Base-by-base conservation (phyloP, 2,329 filamentous ascomycete species). In the Cercospora canescens region DNA sequence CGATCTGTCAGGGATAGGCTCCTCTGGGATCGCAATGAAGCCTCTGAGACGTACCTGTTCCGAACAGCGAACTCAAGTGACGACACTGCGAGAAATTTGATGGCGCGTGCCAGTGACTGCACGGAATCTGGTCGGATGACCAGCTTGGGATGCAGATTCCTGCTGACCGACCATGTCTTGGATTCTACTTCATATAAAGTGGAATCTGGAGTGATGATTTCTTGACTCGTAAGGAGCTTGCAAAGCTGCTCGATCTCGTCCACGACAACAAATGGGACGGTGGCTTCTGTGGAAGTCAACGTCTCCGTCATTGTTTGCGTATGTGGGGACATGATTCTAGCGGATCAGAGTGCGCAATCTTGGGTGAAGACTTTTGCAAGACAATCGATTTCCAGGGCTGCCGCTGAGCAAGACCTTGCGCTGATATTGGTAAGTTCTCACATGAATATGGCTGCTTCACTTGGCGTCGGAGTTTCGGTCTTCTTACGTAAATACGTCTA, bases 11-110 rank as follows among this genome's bases (percentile, higher is more conserved):
- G 21, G 14, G 21, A 16, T 6, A 35, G 21, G 28, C n/a, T 32
- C 16, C 39, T 1, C 39, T n/a, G 18, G n/a, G 39, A 34, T 35
- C n/a, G n/a, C n/a, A n/a, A 32, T 12, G 21, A 30, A 60, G 11
- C 3, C 16, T 37, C 16, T 35, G 18, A 4, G 16, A 48, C 57
- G 11, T 26, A 60, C 57, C 57, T 60, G 11, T 18, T 45, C 21
- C 37, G 57, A 30, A 60, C 30, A 24, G 37, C 39, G 57, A 60
- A 60, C 4, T 60, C 57, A n/a, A 60, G 57, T 14, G 34, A 26
- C 18, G 57, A 60, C 35, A 26, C 8, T 18, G 37, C 57, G 2
- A 60, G 35, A 35, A 60, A 60, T 7, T 60, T 60, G 57, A 60
- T 39, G 6, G 30, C 57, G n/a, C 35, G 18, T 21, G 34, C 21